These are phyloP conservation scores for Penicillium vulpinum DNA, from an alignment of 2,329 filamentous ascomycete species.

Conservation along the genomic window DNA sequence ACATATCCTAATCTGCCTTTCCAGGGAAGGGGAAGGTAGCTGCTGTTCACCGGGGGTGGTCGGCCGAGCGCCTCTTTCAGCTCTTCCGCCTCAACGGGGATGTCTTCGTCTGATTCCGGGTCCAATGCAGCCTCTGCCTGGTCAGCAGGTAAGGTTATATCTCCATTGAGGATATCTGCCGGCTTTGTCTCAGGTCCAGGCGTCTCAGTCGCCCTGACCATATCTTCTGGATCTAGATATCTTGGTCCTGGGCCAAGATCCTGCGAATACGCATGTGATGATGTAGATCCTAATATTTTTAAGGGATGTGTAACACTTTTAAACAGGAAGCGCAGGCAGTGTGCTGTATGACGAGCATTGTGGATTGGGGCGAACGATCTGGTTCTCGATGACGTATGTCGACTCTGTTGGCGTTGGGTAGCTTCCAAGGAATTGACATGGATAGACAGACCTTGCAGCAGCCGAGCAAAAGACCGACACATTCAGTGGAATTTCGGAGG, in stretches of 20 bases:
- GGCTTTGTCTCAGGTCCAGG: constrained; percentile 9
- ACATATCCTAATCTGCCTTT: constrained; percentile 87
- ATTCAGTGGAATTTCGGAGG: constrained; percentile 30
- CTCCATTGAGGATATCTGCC: constrained; percentile 21
- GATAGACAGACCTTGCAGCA: constrained; percentile 27
- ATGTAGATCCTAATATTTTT: background rate
- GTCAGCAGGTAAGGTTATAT: constrained; percentile 13
- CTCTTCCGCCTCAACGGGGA: constrained; percentile 56
- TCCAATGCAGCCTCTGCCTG: constrained; percentile 39
- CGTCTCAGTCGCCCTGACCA: constrained; percentile 8
- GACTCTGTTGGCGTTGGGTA: constrained; percentile 21
- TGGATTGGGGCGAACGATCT: constrained; percentile 19
- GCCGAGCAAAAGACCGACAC: constrained; percentile 26
- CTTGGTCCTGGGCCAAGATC: background rate
- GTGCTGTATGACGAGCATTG: constrained; percentile 19
- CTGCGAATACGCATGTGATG: constrained; percentile 8
- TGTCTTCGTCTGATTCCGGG: constrained; percentile 57
- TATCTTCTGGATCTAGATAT: background rate
- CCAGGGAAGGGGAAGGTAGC: constrained; percentile 83
- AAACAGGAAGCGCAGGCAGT: background rate
- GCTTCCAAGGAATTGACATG: constrained; percentile 33
- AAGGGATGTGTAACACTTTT: background rate
- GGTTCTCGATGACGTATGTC: constrained; percentile 32
- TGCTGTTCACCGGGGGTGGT: constrained; percentile 77
- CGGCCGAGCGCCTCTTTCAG: constrained; percentile 60